A percentile compares a stretch with the other conserved stretches of the same genome.
Evolutionary conservation across 805 yeast species (phyloP).

Genomic region (Starmerella powellii): DNA sequence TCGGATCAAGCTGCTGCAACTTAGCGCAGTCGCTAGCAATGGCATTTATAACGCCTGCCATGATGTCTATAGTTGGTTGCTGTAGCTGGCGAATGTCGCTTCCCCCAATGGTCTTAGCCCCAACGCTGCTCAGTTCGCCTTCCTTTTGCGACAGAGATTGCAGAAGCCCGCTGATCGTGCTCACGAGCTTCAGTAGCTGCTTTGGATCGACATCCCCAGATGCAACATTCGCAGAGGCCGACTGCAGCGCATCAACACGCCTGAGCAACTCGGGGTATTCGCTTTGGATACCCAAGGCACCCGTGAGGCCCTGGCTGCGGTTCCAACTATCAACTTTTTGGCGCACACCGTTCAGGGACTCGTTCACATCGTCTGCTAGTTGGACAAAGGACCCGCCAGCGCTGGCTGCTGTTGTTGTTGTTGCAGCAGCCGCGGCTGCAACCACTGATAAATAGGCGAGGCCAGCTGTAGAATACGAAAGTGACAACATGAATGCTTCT

Average conservation of each 20-base stretch:
- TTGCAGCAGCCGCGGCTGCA: no score
- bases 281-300: slow-evolving; percentile 4
- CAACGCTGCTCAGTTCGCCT: background rate
- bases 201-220: background rate
- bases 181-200: background rate
- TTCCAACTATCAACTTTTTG: slow-evolving; percentile 1
- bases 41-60: slow-evolving; percentile 12
- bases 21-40: slow-evolving; percentile 3
- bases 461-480: no score
- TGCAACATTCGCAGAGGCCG: background rate
- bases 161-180: background rate
- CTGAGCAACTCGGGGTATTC: background rate
- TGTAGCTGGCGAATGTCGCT: slow-evolving; percentile 16
- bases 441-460: no score
- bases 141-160: slow-evolving; percentile 1
- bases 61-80: slow-evolving; percentile 18
- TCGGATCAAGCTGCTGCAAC: background rate
- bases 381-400: background rate
- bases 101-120: slow-evolving; percentile 1
- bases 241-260: slow-evolving; percentile 1
- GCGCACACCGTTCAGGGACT: background rate
- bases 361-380: background rate
- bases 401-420: background rate
- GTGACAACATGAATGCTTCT: no score
- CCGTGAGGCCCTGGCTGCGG: background rate